Conservation (phyloP, 257 asterid species). For the Handroanthus guayacan region DNA sequence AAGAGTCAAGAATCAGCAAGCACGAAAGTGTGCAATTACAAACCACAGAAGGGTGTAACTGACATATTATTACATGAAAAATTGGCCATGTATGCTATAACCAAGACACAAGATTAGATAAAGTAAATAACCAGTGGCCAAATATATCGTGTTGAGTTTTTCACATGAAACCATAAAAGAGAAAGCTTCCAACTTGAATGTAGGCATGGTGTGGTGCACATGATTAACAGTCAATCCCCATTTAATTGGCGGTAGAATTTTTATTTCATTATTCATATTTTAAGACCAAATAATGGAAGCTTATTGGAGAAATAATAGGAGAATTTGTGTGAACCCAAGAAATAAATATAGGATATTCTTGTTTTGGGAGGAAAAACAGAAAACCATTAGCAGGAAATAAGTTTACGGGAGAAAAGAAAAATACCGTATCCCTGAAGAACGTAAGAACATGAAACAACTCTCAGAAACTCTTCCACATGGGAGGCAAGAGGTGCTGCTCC, state of each 20-base stretch:
- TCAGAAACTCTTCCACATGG: slow-evolving; percentile 86
- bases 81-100: not conserved
- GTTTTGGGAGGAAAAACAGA: not conserved
- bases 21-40: slow-evolving; percentile 25
- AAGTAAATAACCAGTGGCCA: slow-evolving; percentile 12
- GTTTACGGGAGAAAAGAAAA: slow-evolving; percentile 27
- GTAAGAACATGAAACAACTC: slow-evolving; percentile 80
- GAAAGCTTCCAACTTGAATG: slow-evolving; percentile 14
- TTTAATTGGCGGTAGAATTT: not conserved
- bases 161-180: slow-evolving; percentile 8
- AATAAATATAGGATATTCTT: no score
- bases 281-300: slow-evolving; percentile 1
- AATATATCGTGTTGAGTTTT: not conserved
- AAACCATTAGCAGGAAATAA: not conserved
- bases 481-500: slow-evolving; percentile 99
- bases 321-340: no score
- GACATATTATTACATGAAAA: not conserved
- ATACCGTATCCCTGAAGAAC: slow-evolving; percentile 99
- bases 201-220: slow-evolving; percentile 13
- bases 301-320: no score
- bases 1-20: slow-evolving; percentile 27
- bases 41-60: not conserved
- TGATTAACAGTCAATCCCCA: slow-evolving; percentile 13
- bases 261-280: not conserved
- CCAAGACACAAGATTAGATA: not conserved